These are phyloP conservation scores for Fusarium xylarioides DNA, from an alignment of 2,329 filamentous ascomycete species.

Conservation along the genomic window DNA sequence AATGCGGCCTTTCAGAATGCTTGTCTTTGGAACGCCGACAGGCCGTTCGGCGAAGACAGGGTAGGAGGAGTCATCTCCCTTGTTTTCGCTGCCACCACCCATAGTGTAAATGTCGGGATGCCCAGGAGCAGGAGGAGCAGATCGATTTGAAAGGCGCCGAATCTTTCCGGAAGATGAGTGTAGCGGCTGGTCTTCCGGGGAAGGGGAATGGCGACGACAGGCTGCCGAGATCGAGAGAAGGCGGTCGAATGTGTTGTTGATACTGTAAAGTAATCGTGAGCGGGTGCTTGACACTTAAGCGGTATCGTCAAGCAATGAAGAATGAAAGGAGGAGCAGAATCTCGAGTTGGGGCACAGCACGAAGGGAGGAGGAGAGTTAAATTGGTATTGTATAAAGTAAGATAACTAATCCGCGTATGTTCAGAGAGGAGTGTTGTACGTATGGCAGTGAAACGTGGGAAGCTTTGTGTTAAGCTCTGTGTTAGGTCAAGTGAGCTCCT, in stretches of 20 bases:
- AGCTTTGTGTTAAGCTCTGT: slow-evolving; percentile 31
- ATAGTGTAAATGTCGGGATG: slow-evolving; percentile 52
- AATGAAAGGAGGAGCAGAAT: not conserved
- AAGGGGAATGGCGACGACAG: slow-evolving; percentile 39
- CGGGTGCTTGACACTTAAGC: not conserved
- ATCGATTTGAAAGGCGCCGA: slow-evolving; percentile 49
- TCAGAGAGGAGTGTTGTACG: slow-evolving; percentile 4
- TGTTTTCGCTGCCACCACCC: slow-evolving; percentile 60
- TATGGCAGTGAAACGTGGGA: slow-evolving; percentile 23
- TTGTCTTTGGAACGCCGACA: slow-evolving; percentile 81
- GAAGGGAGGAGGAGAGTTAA: not conserved
- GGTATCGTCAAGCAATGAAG: slow-evolving; percentile 12
- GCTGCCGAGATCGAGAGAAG: slow-evolving; percentile 37
- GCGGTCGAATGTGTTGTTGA: slow-evolving; percentile 37
- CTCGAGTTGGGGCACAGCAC: not conserved
- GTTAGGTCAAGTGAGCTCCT: slow-evolving; percentile 32
- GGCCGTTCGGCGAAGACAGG: slow-evolving; percentile 62
- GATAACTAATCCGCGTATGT: slow-evolving; percentile 6
- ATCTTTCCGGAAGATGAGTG: slow-evolving; percentile 37
- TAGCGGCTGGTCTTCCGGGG: slow-evolving; percentile 30
- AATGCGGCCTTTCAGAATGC: slow-evolving; percentile 86
- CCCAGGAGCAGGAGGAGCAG: slow-evolving; percentile 49
- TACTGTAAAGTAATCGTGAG: slow-evolving; percentile 37
- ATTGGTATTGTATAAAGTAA: slow-evolving; percentile 6
- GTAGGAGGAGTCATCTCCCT: slow-evolving; percentile 58